Evolutionary conservation across 2,329 filamentous ascomycete species (phyloP), one percentile per base, ranked within the genome.

Genomic region (Cladophialophora yegresii): DNA sequence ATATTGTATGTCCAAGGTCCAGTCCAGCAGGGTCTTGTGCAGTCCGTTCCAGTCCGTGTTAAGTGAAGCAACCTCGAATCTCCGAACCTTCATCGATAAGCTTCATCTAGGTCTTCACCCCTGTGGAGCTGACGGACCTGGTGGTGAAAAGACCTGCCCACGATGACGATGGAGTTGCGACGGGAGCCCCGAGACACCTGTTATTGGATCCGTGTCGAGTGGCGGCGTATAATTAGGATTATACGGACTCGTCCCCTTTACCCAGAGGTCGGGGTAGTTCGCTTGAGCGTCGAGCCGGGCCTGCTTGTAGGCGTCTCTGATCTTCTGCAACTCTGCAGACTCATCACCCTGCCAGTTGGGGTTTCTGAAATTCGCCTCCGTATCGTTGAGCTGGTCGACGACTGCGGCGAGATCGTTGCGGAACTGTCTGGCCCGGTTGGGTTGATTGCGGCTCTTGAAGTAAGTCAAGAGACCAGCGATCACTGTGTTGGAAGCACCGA

Each of bases 381-480:
- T 57, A 50, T 67, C 65, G 47, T 64, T 58, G 7, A 67, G 49
- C 13, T 62, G 64, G 9, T 66, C 53, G 9, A 63, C 61, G 22
- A 63, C 28, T 23, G 50, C 43, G n/a, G 22, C 56, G 12, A 66
- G 61, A 23, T 60, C 64, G 26, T 63, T 63, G 22, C 64, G 64
- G 32, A 66, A 63, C 47, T 66, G 64, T 16, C 64, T 61, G 26
- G 64, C 61, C 12, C 64, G 61, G 23, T 66, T 66, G 12, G 64
- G 64, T 49, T 66, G 64, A 53, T 66, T 66, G 23, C 64, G 64
- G 43, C 55, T 63, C 45, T 66, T 66, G 61, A 66, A 66, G 43
- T 66, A 66, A 1, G 64, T 66, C 23, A 66, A 49, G 13, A 66
- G 53, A 8, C 60, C 64, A 5, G 64, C 64, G 28, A 66, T 63